These are phyloP conservation scores for Pulveroboletus sp. DNA, from an alignment of 1,284 basidiomycete genomes.

Conservation along the genomic window DNA sequence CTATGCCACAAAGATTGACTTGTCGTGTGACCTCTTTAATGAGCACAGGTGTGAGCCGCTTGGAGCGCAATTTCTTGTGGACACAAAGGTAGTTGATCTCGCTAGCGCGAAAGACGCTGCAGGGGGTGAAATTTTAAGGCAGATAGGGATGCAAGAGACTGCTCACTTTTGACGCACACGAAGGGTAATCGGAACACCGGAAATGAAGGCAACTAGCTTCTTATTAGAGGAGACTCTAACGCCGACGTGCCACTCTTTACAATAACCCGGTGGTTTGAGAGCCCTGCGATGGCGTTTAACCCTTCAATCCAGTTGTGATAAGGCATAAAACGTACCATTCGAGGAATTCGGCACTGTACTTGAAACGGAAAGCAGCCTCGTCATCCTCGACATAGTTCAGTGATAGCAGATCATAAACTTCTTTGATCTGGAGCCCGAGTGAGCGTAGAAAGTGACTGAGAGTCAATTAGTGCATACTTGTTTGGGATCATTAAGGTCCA, in stretches of 20 bases:
- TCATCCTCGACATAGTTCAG: constrained; percentile 97
- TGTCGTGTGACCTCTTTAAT: constrained; percentile 98
- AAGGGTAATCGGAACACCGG: constrained; percentile 87
- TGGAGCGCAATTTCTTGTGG: constrained; percentile 96
- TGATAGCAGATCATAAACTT: constrained; percentile 91
- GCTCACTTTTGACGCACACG: constrained; percentile 79
- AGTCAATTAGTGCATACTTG: constrained; percentile 50
- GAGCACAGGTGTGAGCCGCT: constrained; percentile 92
- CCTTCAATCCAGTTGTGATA: background rate
- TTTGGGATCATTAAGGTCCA: constrained; percentile 79
- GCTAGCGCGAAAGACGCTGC: constrained; percentile 69
- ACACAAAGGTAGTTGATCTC: constrained; percentile 99
- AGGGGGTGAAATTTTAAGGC: constrained; percentile 4
- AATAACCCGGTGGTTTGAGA: constrained; percentile 90
- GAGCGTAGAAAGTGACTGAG: background rate
- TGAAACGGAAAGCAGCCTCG: constrained; percentile 93
- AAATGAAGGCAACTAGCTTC: constrained; percentile 98
- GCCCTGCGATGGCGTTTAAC: constrained; percentile 62
- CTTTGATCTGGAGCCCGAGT: constrained; percentile 63
- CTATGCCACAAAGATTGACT: constrained; percentile 86
- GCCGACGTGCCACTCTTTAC: constrained; percentile 94
- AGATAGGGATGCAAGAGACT: background rate
- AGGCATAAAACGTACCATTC: constrained; percentile 66
- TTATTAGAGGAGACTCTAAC: constrained; percentile 88
- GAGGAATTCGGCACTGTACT: constrained; percentile 94